Conservation (phyloP, 2,329 filamentous ascomycete genomes). For the Scedosporium minutisporum region DNA sequence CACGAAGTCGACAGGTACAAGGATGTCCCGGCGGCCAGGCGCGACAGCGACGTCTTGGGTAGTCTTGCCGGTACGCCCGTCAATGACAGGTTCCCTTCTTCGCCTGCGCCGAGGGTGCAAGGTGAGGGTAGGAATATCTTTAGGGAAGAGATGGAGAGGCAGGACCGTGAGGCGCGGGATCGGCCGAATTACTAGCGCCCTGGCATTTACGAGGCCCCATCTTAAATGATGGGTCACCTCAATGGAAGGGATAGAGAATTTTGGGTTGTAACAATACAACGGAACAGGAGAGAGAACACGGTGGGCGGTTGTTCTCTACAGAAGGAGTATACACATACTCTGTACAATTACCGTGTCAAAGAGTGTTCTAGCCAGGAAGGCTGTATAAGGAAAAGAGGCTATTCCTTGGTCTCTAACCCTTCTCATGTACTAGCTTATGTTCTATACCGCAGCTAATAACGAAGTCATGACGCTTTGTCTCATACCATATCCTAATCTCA, state of each 20-base stretch:
- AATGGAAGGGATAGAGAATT: too few relatives aligned
- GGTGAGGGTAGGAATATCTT: constrained; percentile 29
- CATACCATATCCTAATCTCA: not conserved
- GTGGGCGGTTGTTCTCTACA: not conserved
- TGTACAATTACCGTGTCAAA: not conserved
- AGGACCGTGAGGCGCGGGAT: constrained; percentile 27
- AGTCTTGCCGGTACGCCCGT: constrained; percentile 31
- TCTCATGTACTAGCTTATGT: not conserved
- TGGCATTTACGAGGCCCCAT: too few relatives aligned
- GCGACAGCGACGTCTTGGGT: constrained; percentile 32
- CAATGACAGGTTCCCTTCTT: constrained; percentile 25
- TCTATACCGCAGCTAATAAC: not conserved
- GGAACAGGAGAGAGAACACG: too few relatives aligned
- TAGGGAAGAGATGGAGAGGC: constrained; percentile 39
- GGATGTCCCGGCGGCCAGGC: not conserved
- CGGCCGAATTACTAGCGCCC: constrained; percentile 12
- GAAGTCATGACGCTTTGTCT: not conserved
- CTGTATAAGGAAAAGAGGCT: not conserved
- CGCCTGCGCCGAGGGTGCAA: not conserved
- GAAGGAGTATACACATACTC: not conserved
- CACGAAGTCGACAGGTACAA: not conserved
- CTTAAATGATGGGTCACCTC: too few relatives aligned
- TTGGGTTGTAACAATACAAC: too few relatives aligned
- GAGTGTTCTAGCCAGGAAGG: not conserved
- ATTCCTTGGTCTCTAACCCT: not conserved